A percentile compares a stretch with the other conserved stretches of the same genome.
These are phyloP conservation scores for Pezizomycotina sp. DNA, from an alignment of 2,329 filamentous ascomycete species.

Conservation along the genomic window DNA sequence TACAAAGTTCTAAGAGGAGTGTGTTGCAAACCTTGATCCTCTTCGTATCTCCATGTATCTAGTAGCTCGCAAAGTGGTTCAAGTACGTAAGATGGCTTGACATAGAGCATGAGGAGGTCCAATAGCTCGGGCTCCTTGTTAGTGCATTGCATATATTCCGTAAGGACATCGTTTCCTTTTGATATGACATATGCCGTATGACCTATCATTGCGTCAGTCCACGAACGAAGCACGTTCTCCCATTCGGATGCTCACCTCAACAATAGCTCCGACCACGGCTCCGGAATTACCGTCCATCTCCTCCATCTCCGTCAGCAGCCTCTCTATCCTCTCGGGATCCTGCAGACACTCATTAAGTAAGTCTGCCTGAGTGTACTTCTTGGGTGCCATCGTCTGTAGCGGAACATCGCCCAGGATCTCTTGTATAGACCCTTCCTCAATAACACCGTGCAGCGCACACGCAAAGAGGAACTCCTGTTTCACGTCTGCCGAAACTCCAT, in stretches of 20 bases:
- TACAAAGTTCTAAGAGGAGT: background rate
- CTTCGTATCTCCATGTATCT: conserved; percentile 65
- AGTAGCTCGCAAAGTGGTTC: conserved; percentile 58
- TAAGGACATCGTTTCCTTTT: conserved; percentile 64
- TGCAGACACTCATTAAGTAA: conserved; percentile 62
- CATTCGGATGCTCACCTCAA: conserved; percentile 16
- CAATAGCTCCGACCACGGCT: conserved; percentile 23
- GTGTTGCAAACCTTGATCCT: conserved; percentile 43
- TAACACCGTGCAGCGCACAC: conserved; percentile 73
- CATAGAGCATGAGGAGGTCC: conserved; percentile 61
- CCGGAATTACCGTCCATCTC: conserved; percentile 55
- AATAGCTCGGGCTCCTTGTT: conserved; percentile 54
- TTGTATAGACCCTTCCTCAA: conserved; percentile 61
- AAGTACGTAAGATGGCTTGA: conserved; percentile 51
- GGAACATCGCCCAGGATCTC: conserved; percentile 69
- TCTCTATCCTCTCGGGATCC: conserved; percentile 58
- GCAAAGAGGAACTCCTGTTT: conserved; percentile 75
- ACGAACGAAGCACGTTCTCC: background rate
- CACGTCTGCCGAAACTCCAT: conserved; percentile 42
- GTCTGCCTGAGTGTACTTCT: conserved; percentile 60
- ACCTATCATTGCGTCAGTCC: conserved; percentile 34
- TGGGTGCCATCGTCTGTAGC: conserved; percentile 56
- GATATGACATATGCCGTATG: conserved; percentile 50
- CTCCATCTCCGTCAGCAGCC: conserved; percentile 43
- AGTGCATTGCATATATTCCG: conserved; percentile 57